Evolutionary conservation across 352 stramenopile genomes (phyloP), one percentile per base, ranked within the genome.

Genomic region (Globisporangium rhizosaccharum): DNA sequence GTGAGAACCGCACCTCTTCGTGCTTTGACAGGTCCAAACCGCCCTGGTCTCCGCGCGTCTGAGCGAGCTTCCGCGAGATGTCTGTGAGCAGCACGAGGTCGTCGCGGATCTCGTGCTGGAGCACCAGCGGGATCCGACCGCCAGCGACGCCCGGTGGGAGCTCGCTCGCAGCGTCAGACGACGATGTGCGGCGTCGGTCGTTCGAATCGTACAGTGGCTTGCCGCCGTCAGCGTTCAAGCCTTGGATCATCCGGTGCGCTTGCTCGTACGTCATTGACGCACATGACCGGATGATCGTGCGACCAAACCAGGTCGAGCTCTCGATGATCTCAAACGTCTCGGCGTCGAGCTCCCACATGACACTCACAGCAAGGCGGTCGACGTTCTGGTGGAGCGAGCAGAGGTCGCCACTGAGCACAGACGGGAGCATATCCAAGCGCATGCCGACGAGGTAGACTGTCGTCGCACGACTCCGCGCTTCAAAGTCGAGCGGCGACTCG

Each of bases 371-470:
- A 15, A 97, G 71, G 11, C 92, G 82, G 55, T 98, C 91, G 42
- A 81, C 75, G 42, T 87, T 81, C 53, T 94, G 81, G 63, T 98
- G 93, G 33, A 98, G 69, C 30, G 92, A 98, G 62, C 92, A 98
- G 39, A 98, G 65, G 53, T 98, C 83, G 1, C 72, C 80, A 55
- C 82, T 91, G 1, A 98, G 73, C 20, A 98, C 73, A 1, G 81
- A 78, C 3, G 93, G 93, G 46, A 98, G 70, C 93, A 98, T 98
- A 64, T 98, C 92, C 41, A 96, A 72, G 0, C 83, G 79, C 67
- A 91, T 85, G 30, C 98, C 97, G 7, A 99, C 97, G 25, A 99
- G 84, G 73, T 99, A 99, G 1, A 98, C 98, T 0, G 95, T 99
- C 26, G 97, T 99, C 1, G 70, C 80, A n/a, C 85, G 83, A 37